Evolutionary conservation across 1,139 yeast genomes (phyloP), one percentile per base, ranked within the genome.

Genomic region (Blastobotrys arbuscula): DNA sequence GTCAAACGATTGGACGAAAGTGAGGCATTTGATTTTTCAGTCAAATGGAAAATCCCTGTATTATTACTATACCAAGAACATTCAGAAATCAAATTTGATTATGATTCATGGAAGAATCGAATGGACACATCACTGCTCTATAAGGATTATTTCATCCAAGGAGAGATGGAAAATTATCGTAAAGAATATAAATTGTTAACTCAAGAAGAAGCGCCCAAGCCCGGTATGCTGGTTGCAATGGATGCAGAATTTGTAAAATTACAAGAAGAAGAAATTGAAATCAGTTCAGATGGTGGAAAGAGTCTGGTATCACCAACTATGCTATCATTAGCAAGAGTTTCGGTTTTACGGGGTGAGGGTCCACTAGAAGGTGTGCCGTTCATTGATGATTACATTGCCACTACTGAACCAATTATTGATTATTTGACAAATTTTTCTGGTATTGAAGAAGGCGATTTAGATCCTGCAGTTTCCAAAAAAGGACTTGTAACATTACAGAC

Each of bases 161-260:
- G 84, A 1, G 77, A 79, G 13, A 71, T 92, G 54, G 79, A 80
- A 47, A 76, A 74, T 1, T 74, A 77, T 53, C 72, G 71, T 47
- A 73, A 76, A 48, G 89, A 86, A 54, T 87, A 84, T 63, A 75
- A 78, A 57, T 70, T 85, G 16, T 69, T 88, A 48, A 79, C 89
- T 0, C 66, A 68, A 19, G 74, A 75, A 42, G 92, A 85, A 59
- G 86, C 88, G 0, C 95, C 96, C 2, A 60, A 62, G 23, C 77
- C 82, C 0, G 96, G 96, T 0, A 73, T 87, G 0, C 66, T 89
- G 38, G 82, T 90, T 16, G 98, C 98, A 0, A 84, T 94, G 50
- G 99, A 94, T 71, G 97, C 99, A 0, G 99, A 94, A 65, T 94
- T 94, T 72, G 97, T 94, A 6, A 78, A 83, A 42, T 65, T 90